Percentiles rank a stretch among this genome's conserved stretches.
Conservation (phyloP, 352 stramenopile species). For the Halophytophthora batemanensis region DNA sequence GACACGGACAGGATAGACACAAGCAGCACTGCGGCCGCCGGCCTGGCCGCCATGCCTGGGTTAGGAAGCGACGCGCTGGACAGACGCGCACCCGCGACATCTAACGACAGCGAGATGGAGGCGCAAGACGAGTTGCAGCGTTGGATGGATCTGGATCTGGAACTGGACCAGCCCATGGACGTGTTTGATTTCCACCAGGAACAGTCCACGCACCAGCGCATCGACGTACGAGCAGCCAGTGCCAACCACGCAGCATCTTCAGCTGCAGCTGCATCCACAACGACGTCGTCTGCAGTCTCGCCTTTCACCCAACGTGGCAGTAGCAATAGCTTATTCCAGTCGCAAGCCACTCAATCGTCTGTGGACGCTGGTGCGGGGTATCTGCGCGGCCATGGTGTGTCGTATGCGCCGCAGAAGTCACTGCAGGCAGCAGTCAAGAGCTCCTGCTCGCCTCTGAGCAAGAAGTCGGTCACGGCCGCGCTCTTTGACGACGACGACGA, state of each 20-base stretch:
- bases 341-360: slow-evolving; percentile 15
- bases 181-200: slow-evolving; percentile 46
- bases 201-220: slow-evolving; percentile 23
- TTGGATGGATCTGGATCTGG: slow-evolving; percentile 61
- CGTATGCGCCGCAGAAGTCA: slow-evolving; percentile 14
- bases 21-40: background rate
- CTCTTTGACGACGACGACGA: slow-evolving; percentile 51
- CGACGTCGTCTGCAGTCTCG: slow-evolving; percentile 18
- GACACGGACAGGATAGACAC: background rate
- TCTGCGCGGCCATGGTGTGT: slow-evolving; percentile 11
- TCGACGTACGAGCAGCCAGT: no score
- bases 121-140: slow-evolving; percentile 53
- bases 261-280: background rate
- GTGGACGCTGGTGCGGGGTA: slow-evolving; percentile 8
- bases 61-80: background rate
- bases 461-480: slow-evolving; percentile 49
- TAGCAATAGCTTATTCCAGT: slow-evolving; percentile 21
- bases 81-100: background rate
- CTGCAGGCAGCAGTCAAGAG: slow-evolving; percentile 12
- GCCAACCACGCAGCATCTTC: slow-evolving; percentile 4
- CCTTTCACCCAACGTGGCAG: slow-evolving; percentile 26
- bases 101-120: slow-evolving; percentile 35
- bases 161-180: slow-evolving; percentile 59
- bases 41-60: no score
- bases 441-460: slow-evolving; percentile 22